Evolutionary conservation across 257 asterid species (phyloP).

Genomic region (Nicotiana tabacum): DNA sequence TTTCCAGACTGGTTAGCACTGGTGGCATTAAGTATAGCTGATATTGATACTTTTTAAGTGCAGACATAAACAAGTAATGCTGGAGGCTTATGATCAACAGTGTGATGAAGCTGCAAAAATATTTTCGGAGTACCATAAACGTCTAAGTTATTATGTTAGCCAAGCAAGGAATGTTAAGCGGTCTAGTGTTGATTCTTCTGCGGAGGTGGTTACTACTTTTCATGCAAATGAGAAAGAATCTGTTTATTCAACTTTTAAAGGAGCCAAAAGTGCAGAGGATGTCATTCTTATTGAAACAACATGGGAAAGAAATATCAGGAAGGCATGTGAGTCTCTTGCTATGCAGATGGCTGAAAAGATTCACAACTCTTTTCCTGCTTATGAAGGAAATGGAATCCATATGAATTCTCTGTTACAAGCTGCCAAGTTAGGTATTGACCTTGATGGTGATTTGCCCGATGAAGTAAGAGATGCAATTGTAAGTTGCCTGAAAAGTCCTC

Average conservation of each 20-base stretch:
- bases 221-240: constrained; percentile 52
- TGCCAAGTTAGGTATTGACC: constrained; percentile 68
- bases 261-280: constrained; percentile 62
- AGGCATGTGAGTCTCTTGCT: constrained; percentile 84
- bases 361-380: constrained; percentile 79
- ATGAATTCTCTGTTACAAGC: constrained; percentile 66
- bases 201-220: constrained; percentile 75
- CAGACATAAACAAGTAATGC: constrained; percentile 95
- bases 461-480: constrained; percentile 64
- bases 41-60: constrained; percentile 15
- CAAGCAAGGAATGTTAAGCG: constrained; percentile 82
- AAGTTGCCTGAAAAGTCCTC: constrained; percentile 77
- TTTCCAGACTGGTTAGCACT: not conserved
- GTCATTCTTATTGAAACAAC: constrained; percentile 83
- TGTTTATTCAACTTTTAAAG: constrained; percentile 33
- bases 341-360: constrained; percentile 67
- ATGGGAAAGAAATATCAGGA: constrained; percentile 79
- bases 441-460: constrained; percentile 60
- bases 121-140: constrained; percentile 92
- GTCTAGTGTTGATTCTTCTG: constrained; percentile 47
- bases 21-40: not conserved
- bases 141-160: constrained; percentile 63
- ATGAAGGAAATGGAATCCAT: constrained; percentile 87
- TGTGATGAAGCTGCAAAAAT: constrained; percentile 97
- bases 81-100: constrained; percentile 93